Percentiles rank a stretch among this genome's conserved stretches.
Evolutionary conservation across 2,329 filamentous ascomycete species (phyloP).

Genomic region (Nigrospora osmanthi): DNA sequence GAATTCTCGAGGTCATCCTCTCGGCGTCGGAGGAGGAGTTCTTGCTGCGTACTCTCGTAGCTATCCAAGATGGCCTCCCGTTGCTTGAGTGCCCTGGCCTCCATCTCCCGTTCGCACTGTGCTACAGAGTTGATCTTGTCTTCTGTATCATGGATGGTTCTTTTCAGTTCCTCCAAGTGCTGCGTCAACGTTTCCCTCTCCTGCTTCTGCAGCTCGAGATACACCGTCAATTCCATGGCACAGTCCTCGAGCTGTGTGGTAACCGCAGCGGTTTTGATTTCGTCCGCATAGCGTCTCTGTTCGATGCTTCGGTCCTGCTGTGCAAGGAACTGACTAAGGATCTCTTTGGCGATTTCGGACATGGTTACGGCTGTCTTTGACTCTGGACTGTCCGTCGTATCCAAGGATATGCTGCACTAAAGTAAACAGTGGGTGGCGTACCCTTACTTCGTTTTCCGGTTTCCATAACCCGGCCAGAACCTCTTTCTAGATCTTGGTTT

Average conservation of each 20-base stretch:
- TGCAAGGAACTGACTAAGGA: not conserved
- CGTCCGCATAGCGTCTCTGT: not conserved
- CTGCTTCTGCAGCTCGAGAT: not conserved
- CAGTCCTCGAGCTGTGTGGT: not conserved
- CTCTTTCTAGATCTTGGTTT: too few species aligned
- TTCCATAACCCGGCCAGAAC: too few species aligned
- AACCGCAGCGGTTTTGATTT: not conserved
- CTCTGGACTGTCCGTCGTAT: not conserved
- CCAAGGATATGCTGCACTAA: too few species aligned
- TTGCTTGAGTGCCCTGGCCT: not conserved
- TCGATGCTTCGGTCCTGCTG: not conserved
- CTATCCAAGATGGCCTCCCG: not conserved
- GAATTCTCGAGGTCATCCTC: not conserved
- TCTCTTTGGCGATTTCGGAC: not conserved
- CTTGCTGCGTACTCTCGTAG: not conserved
- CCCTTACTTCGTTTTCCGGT: too few species aligned
- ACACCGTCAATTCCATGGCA: not conserved
- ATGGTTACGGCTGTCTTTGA: not conserved
- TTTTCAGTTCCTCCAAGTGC: not conserved
- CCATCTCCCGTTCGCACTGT: not conserved
- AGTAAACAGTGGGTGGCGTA: too few species aligned
- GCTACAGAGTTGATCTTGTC: not conserved
- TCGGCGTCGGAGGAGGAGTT: not conserved
- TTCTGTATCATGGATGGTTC: not conserved
- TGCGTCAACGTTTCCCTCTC: not conserved